Percentiles rank a stretch among this genome's conserved stretches.
Conservation (phyloP, 129 eudicot genomes). For the Oenanthe sinensis region DNA sequence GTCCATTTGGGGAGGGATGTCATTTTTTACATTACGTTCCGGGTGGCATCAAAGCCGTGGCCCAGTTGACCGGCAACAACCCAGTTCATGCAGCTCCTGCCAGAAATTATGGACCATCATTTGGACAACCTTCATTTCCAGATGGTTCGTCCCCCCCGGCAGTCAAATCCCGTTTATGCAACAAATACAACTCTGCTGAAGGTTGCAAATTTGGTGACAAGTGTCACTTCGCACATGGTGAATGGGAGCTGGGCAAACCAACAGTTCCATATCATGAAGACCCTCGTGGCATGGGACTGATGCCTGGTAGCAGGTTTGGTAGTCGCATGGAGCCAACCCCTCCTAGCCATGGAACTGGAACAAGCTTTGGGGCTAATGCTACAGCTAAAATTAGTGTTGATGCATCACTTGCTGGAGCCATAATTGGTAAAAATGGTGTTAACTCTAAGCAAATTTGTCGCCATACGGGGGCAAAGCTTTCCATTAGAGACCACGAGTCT, state of each 20-base stretch:
- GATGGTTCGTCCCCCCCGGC: constrained; percentile 62
- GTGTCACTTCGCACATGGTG: constrained; percentile 88
- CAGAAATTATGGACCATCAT: constrained; percentile 23
- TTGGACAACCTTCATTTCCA: constrained; percentile 47
- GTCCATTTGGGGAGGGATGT: constrained; percentile 86
- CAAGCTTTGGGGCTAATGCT: constrained; percentile 75
- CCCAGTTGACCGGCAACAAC: constrained; percentile 47
- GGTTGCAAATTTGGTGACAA: constrained; percentile 92
- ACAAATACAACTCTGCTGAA: constrained; percentile 63
- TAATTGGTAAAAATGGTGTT: constrained; percentile 79
- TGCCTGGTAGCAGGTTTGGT: constrained; percentile 34
- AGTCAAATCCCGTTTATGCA: constrained; percentile 64
- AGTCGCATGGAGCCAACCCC: constrained; percentile 49
- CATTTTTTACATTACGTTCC: constrained; percentile 81
- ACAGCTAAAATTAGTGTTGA: constrained; percentile 80
- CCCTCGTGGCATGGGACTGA: constrained; percentile 50
- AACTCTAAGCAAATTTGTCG: constrained; percentile 89
- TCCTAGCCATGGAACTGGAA: constrained; percentile 28
- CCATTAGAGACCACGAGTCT: constrained; percentile 70
- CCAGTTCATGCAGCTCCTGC: constrained; percentile 47
- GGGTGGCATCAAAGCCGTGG: constrained; percentile 68
- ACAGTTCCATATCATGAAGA: constrained; percentile 41
- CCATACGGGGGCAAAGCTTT: constrained; percentile 61
- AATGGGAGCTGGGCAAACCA: constrained; percentile 85
- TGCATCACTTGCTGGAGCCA: constrained; percentile 70